Evolutionary conservation across 768 basidiomycete species (phyloP).

Genomic region (Lactarius sp.): DNA sequence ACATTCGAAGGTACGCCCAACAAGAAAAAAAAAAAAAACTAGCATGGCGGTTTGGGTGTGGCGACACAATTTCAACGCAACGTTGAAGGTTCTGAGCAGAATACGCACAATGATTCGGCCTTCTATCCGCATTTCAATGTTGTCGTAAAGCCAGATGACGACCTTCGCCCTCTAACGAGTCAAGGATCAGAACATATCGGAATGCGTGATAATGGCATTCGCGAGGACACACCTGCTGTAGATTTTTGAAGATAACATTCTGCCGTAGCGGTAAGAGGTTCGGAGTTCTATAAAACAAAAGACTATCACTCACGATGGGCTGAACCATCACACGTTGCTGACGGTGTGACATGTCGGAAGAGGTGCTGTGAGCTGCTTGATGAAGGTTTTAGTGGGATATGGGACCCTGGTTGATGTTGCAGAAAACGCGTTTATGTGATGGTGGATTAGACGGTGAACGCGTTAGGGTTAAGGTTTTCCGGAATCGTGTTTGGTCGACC

Average conservation of each 20-base stretch:
- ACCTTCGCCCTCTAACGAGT: constrained; percentile 67
- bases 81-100: constrained; percentile 29
- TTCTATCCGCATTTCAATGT: constrained; percentile 94
- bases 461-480: constrained; percentile 18
- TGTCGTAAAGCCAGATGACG: constrained; percentile 94
- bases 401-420: background rate
- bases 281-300: constrained; percentile 7
- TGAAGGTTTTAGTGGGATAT: background rate
- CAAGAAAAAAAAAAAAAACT: background rate
- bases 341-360: constrained; percentile 75
- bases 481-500: constrained; percentile 13
- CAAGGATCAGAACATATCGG: constrained; percentile 19
- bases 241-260: constrained; percentile 98
- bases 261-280: constrained; percentile 32
- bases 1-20: background rate
- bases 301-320: constrained; percentile 75
- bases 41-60: constrained; percentile 35
- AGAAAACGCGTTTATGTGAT: background rate
- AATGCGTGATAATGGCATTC: background rate
- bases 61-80: constrained; percentile 39
- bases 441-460: background rate
- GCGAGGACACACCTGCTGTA: constrained; percentile 61
- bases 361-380: background rate
- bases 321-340: constrained; percentile 99
- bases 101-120: constrained; percentile 87